Conservation (phyloP, 805 yeast species). For the Kazachstania taianensis region DNA sequence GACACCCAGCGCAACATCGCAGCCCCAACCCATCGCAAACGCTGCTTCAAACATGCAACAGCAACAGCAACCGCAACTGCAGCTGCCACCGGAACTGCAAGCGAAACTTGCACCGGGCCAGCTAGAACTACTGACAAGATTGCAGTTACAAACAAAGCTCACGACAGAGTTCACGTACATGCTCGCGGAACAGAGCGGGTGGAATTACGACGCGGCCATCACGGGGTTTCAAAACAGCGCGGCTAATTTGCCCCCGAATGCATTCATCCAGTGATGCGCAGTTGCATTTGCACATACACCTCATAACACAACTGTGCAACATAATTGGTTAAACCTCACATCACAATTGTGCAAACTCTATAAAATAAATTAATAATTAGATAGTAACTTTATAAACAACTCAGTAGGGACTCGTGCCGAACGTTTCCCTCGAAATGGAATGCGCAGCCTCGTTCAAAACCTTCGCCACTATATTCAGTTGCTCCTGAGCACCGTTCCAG, state of each 20-base stretch:
- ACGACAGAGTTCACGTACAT: slow-evolving; percentile 68
- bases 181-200: slow-evolving; percentile 80
- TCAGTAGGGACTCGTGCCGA: slow-evolving; percentile 2
- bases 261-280: too few species aligned
- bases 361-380: too few species aligned
- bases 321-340: too few species aligned
- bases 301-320: too few species aligned
- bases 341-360: neutral
- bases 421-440: slow-evolving; percentile 17
- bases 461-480: slow-evolving; percentile 36
- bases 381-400: neutral
- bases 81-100: slow-evolving; percentile 46
- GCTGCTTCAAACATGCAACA: too few species aligned
- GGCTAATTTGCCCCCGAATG: slow-evolving; percentile 48
- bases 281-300: too few species aligned
- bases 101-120: slow-evolving; percentile 44
- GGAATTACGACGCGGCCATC: slow-evolving; percentile 66
- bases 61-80: slow-evolving; percentile 24
- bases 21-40: neutral
- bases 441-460: slow-evolving; percentile 24
- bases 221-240: slow-evolving; percentile 61
- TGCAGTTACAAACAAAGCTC: slow-evolving; percentile 64
- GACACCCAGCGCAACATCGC: neutral
- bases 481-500: slow-evolving; percentile 43
- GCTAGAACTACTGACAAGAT: slow-evolving; percentile 52